Conservation (phyloP, 1,139 yeast species). For the Arxiozyma bovina region DNA sequence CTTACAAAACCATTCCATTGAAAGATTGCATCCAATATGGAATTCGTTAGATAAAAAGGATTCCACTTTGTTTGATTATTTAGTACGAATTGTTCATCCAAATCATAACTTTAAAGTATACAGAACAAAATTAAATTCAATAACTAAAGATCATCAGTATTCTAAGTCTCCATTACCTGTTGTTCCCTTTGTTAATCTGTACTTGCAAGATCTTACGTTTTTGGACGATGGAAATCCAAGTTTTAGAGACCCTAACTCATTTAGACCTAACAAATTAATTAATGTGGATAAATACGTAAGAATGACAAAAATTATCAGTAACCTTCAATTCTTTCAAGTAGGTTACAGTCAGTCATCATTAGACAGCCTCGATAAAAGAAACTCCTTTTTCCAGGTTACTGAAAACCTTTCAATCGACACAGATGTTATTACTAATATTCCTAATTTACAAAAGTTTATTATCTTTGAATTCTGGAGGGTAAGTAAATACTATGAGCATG, state of each 20-base stretch:
- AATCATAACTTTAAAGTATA: conserved; percentile 74
- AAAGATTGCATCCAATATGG: conserved; percentile 65
- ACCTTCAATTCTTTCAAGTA: conserved; percentile 67
- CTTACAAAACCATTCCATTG: conserved; percentile 70
- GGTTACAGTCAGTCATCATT: conserved; percentile 37
- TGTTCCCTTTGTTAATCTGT: conserved; percentile 79
- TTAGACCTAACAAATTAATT: conserved; percentile 40
- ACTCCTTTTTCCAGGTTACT: conserved; percentile 30
- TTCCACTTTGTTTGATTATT: conserved; percentile 52
- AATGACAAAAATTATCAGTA: conserved; percentile 66
- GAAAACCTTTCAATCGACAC: conserved; percentile 26
- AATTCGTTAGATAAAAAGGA: conserved; percentile 55
- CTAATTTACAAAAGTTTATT: conserved; percentile 48
- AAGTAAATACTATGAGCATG: conserved; percentile 48
- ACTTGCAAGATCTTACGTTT: conserved; percentile 79
- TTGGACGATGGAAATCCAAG: conserved; percentile 81
- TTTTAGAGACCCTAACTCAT: conserved; percentile 51
- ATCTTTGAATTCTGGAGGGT: conserved; percentile 64
- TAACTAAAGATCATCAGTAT: conserved; percentile 33
- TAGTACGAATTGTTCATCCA: conserved; percentile 70
- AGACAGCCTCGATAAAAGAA: conserved; percentile 22
- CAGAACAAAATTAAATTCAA: conserved; percentile 55
- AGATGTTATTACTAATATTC: conserved; percentile 24
- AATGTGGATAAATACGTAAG: conserved; percentile 78
- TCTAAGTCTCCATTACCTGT: conserved; percentile 56